Conservation (phyloP, 2,329 filamentous ascomycete genomes). For the Fusarium domesticum region DNA sequence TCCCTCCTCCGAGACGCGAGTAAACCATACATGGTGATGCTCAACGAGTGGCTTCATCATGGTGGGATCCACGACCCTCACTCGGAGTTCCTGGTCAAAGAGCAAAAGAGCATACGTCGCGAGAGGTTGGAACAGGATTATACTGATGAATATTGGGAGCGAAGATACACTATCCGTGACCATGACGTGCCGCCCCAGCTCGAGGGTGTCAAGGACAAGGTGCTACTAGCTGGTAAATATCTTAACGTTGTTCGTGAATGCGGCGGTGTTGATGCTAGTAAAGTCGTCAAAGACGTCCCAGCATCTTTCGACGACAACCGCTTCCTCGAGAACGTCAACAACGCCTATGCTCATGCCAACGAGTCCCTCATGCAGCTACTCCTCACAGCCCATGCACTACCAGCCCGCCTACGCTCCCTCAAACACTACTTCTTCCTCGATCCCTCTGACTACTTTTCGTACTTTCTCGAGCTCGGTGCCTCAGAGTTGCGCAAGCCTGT, state of each 20-base stretch:
- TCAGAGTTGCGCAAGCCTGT: conserved; percentile 89
- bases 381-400: conserved; percentile 87
- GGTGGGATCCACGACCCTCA: conserved; percentile 94
- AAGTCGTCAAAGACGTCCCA: conserved; percentile 83
- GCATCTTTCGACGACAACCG: conserved; percentile 86
- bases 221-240: conserved; percentile 93
- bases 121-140: conserved; percentile 94
- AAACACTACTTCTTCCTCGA: conserved; percentile 99
- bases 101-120: conserved; percentile 90
- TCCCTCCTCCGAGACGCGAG: conserved; percentile 83
- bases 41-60: conserved; percentile 98
- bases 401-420: conserved; percentile 79
- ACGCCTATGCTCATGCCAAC: conserved; percentile 92
- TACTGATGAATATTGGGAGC: conserved; percentile 99
- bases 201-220: conserved; percentile 87
- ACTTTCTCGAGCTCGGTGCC: conserved; percentile 88
- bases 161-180: conserved; percentile 90
- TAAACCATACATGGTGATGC: conserved; percentile 93
- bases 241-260: conserved; percentile 97
- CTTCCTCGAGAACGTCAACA: conserved; percentile 94
- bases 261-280: conserved; percentile 90
- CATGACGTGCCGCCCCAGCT: conserved; percentile 90
- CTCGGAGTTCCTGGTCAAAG: conserved; percentile 89
- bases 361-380: conserved; percentile 87
- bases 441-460: conserved; percentile 95